Conservation (phyloP, 2,329 filamentous ascomycete species). For the Fusarium continuum region DNA sequence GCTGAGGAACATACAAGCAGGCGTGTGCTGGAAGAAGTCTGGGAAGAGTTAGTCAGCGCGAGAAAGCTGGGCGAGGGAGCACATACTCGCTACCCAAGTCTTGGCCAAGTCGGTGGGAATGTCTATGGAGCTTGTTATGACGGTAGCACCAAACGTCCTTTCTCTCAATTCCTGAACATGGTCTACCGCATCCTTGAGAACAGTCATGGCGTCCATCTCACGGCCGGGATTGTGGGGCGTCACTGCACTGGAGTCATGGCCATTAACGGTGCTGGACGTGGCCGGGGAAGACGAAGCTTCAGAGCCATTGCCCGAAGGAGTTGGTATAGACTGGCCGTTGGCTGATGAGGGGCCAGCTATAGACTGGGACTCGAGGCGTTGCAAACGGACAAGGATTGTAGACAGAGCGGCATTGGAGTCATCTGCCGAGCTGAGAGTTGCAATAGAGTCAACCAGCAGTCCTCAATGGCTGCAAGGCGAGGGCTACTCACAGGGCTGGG, state of each 20-base stretch:
- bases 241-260: conserved; percentile 12
- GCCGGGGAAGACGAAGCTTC: conserved; percentile 27
- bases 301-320: conserved; percentile 23
- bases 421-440: conserved; percentile 11
- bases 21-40: conserved; percentile 46
- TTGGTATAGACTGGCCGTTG: neutral
- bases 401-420: conserved; percentile 30
- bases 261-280: conserved; percentile 4
- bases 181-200: conserved; percentile 45
- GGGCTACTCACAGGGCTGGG: conserved; percentile 29
- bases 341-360: neutral
- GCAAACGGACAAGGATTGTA: conserved; percentile 44
- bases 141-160: conserved; percentile 29
- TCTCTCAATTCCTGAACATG: conserved; percentile 41
- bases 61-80: rapidly evolving
- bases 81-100: conserved; percentile 42
- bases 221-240: neutral
- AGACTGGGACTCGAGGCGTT: conserved; percentile 43
- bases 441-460: conserved; percentile 11
- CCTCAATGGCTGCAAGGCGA: neutral
- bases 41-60: neutral
- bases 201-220: conserved; percentile 40
- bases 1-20: conserved; percentile 43
- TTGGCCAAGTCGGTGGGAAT: conserved; percentile 44
- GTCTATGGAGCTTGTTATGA: conserved; percentile 39